Evolutionary conservation across 2,329 filamentous ascomycete genomes (phyloP).

Genomic region (Celoporthe dispersa): DNA sequence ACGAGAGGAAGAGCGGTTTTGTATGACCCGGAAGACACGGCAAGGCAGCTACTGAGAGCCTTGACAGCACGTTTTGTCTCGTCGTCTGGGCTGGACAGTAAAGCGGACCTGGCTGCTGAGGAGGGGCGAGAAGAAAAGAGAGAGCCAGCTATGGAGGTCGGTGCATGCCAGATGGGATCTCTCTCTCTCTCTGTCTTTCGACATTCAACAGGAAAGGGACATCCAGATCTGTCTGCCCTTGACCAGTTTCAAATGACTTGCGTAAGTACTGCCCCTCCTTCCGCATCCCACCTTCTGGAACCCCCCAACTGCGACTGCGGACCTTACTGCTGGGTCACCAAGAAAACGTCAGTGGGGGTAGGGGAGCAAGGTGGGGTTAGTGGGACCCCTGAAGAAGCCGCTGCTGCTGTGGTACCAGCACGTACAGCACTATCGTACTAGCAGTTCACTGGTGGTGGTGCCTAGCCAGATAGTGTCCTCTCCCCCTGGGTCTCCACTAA

Average conservation of each 20-base stretch:
- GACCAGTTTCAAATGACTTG: background rate
- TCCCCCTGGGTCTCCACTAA: background rate
- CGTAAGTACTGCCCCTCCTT: constrained; percentile 14
- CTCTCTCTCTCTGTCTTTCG: background rate
- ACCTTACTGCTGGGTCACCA: background rate
- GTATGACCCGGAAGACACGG: constrained; percentile 10
- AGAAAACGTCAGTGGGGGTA: constrained; percentile 6
- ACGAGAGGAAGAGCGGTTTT: background rate
- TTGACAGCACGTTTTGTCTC: background rate
- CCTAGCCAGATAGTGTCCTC: background rate
- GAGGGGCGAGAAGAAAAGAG: background rate
- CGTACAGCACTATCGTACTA: no score
- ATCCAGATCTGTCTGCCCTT: background rate
- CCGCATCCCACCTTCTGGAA: constrained; percentile 8
- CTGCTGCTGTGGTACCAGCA: background rate
- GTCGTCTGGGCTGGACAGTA: background rate
- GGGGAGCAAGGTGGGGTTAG: constrained; percentile 1
- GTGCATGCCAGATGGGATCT: background rate
- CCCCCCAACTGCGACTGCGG: constrained; percentile 3
- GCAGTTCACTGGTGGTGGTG: background rate
- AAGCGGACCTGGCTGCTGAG: background rate
- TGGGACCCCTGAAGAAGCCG: background rate
- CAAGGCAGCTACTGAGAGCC: background rate
- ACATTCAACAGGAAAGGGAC: background rate
- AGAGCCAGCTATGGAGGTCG: background rate